Evolutionary conservation across 2,329 filamentous ascomycete genomes (phyloP), one percentile per base, ranked within the genome.

Genomic region (Xenosphaeropsis pyriputrescens): DNA sequence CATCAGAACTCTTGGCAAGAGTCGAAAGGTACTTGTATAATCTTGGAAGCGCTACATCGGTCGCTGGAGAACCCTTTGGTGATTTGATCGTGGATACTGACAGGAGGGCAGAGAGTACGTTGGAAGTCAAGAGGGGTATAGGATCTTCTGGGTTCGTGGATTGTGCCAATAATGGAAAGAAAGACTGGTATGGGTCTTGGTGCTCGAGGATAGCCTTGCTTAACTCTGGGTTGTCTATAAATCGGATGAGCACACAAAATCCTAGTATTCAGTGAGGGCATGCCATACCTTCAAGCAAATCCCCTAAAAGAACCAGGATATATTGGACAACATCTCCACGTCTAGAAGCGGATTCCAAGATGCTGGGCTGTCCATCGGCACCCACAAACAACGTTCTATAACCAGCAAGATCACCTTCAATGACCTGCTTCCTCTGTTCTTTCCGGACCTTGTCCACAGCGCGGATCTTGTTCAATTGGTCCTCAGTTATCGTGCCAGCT

Each of bases 361-460:
- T 83, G 51, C 73, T 73, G 51, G 65, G 66, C 59, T 80, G 86
- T 50, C 74, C 69, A 43, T 71, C 72, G 35, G 91, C 89, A 36
- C 91, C 89, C 18, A 91, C 70, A 49, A 98, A 79, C 46, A 98
- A 67, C 45, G 71, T 65, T 42, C 78, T 74, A 62, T 94, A 98
- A 47, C 79, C 84, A 50, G 79, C 70, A 17, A 89, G 63, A 61
- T 95, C 84, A 39, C 62, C 64, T 57, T 93, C 83, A 44, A 96
- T 78, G 14, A 78, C 80, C 55, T 89, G 75, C 56, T 79, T 80
- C 54, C 88, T 76, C 62, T 86, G 82, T 49, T 96, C 91, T 60
- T 85, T 91, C 60, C 86, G 83, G 48, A 91, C 84, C 64, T 95
- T 96, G 61, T 96, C 91, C 50, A 96, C 85, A 43, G 88, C 85